Evolutionary conservation across 176 grass and related monocot species (phyloP).

Genomic region (Alopecurus myosuroides): DNA sequence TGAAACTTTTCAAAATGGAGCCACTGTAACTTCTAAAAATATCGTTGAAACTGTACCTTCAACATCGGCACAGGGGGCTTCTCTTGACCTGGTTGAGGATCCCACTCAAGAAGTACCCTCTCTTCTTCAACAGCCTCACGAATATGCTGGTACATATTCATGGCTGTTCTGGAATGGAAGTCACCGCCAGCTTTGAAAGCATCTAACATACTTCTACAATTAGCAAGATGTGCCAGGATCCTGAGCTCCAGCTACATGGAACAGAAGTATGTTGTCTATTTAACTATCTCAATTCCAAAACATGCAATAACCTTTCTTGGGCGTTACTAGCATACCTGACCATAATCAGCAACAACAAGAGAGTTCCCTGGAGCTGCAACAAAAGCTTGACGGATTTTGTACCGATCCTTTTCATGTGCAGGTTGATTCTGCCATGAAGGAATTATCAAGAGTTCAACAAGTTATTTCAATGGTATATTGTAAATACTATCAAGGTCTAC

Average conservation of each 20-base stretch:
- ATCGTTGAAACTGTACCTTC: constrained; percentile 53
- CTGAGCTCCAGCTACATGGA: constrained; percentile 80
- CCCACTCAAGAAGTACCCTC: constrained; percentile 93
- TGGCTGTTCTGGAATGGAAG: constrained; percentile 95
- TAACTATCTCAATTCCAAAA: constrained; percentile 4
- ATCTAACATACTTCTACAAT: constrained; percentile 88
- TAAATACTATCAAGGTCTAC: constrained; percentile 3
- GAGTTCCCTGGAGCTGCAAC: constrained; percentile 78
- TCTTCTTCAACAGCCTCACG: constrained; percentile 70
- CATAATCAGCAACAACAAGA: constrained; percentile 99
- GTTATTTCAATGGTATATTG: constrained; percentile 5
- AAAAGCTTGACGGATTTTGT: constrained; percentile 98
- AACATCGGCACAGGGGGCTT: constrained; percentile 78
- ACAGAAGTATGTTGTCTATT: constrained; percentile 12
- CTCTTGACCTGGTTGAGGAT: constrained; percentile 82
- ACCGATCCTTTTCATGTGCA: constrained; percentile 86
- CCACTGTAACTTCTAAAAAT: constrained; percentile 12
- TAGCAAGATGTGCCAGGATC: constrained; percentile 92
- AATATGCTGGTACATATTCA: constrained; percentile 95
- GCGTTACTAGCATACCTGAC: constrained; percentile 57
- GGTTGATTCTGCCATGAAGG: constrained; percentile 76
- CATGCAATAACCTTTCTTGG: background rate
- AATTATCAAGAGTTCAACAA: constrained; percentile 22
- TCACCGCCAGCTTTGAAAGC: constrained; percentile 93
- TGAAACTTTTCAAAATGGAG: background rate